These are phyloP conservation scores for Wickerhamomyces canadensis DNA, from an alignment of 805 yeast species.

Conservation along the genomic window DNA sequence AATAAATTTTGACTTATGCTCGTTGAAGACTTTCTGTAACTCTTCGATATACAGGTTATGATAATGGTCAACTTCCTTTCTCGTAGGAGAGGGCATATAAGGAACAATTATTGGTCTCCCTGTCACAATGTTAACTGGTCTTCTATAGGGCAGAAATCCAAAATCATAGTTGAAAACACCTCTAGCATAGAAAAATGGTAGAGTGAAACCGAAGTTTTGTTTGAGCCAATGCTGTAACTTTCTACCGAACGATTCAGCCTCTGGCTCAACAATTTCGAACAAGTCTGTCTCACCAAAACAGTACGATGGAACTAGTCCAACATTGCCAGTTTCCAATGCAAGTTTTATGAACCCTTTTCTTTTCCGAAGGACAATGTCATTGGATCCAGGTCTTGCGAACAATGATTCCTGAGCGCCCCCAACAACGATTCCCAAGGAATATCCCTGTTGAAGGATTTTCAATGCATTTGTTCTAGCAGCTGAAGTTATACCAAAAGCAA, in stretches of 20 bases:
- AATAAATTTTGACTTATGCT: slow-evolving; percentile 50
- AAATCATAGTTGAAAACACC: slow-evolving; percentile 90
- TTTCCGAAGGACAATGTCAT: slow-evolving; percentile 65
- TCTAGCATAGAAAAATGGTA: slow-evolving; percentile 88
- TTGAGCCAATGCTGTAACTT: slow-evolving; percentile 71
- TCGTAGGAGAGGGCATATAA: slow-evolving; percentile 36
- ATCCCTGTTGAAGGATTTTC: slow-evolving; percentile 54
- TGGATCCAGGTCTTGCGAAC: slow-evolving; percentile 50
- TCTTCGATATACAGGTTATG: slow-evolving; percentile 68
- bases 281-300: slow-evolving; percentile 85
- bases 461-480: slow-evolving; percentile 73
- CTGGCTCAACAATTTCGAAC: slow-evolving; percentile 45
- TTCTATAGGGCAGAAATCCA: slow-evolving; percentile 83
- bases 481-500: slow-evolving; percentile 77
- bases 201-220: slow-evolving; percentile 66
- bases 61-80: slow-evolving; percentile 56
- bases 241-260: slow-evolving; percentile 40
- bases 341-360: slow-evolving; percentile 86
- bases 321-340: slow-evolving; percentile 76
- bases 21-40: slow-evolving; percentile 57
- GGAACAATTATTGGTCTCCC: slow-evolving; percentile 67
- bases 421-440: slow-evolving; percentile 81
- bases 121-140: slow-evolving; percentile 69
- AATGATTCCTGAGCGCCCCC: slow-evolving; percentile 96
- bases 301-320: slow-evolving; percentile 77